Base-by-base conservation (phyloP, 768 basidiomycete species). In the Suillus fuscotomentosus region DNA sequence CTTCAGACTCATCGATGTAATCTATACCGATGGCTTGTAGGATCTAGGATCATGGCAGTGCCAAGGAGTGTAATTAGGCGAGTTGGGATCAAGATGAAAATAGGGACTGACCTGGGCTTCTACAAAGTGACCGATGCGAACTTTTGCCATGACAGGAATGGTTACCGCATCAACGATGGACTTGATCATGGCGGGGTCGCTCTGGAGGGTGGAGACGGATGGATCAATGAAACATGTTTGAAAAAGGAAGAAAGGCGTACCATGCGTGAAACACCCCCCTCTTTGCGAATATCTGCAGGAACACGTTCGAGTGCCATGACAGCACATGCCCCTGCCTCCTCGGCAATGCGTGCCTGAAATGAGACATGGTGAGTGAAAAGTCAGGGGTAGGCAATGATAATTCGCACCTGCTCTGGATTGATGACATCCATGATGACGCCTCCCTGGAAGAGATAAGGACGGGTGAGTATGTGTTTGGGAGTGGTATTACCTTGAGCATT, bases 291-390 rank as follows among this genome's bases (percentile, higher is more conserved):
- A 73, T 98, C 95, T 14, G 96, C 95, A 11, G 97, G 97, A 3
- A 99, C 94, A 63, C 95, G 84, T 77, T 97, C 94, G 39, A 96
- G 85, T 5, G 94, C 94, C 97, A 99, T 99, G 67, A 99, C 97
- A 65, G 97, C 97, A 74, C 94, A 95, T 8, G 97, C 97, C 54
- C 97, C 97, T 10, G 97, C 97, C 73, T 95, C 94, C 74, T 99
- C 97, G 53, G 97, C 97, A 70, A 98, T 95, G 66, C 92, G 91
- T 65, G 97, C 97, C 90, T 96, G 68, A 64, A 34, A 42, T 34
- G 31, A 60, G 60, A 69, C 31, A 66, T 61, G 34, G 9, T 50
- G 63, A 45, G 51, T 34, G 66, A 57, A 57, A 45, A 57, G 15
- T 57, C 60, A 36, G 41, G 51, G 45, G 60, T 31, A 54, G 60